Evolutionary conservation across 1,139 yeast genomes (phyloP).

Genomic region (Lodderomyces jiufengensis): DNA sequence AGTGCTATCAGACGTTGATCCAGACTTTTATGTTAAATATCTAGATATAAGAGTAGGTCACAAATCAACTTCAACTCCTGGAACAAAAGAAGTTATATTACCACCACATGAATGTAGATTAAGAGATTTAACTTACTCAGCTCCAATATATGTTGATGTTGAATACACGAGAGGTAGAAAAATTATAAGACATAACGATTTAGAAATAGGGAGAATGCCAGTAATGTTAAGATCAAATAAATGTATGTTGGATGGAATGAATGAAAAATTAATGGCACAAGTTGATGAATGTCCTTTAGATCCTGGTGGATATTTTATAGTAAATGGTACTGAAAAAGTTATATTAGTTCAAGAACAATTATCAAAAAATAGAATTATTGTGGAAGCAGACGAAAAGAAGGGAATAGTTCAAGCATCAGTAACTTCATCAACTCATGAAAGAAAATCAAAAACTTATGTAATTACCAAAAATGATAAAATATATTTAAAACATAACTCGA

Average conservation of each 20-base stretch:
- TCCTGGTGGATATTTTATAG: slow-evolving; percentile 98
- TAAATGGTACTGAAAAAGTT: slow-evolving; percentile 97
- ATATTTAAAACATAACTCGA: slow-evolving; percentile 89
- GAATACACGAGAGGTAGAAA: slow-evolving; percentile 94
- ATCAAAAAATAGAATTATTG: slow-evolving; percentile 94
- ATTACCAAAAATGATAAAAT: slow-evolving; percentile 87
- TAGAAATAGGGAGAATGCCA: slow-evolving; percentile 97
- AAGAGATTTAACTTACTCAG: slow-evolving; percentile 92
- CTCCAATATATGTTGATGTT: slow-evolving; percentile 94
- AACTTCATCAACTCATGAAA: slow-evolving; percentile 95
- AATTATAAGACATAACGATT: slow-evolving; percentile 82
- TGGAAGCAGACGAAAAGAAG: slow-evolving; percentile 94
- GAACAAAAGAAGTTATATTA: slow-evolving; percentile 58
- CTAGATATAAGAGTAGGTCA: slow-evolving; percentile 88
- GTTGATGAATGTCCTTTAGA: slow-evolving; percentile 94
- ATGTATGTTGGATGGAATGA: slow-evolving; percentile 77
- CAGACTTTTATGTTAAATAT: slow-evolving; percentile 89
- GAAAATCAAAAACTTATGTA: slow-evolving; percentile 95
- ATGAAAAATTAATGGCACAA: slow-evolving; percentile 80
- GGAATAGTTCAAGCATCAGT: slow-evolving; percentile 95
- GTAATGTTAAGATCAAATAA: slow-evolving; percentile 92
- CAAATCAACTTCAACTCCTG: slow-evolving; percentile 49
- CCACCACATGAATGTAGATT: slow-evolving; percentile 97
- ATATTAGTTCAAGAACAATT: slow-evolving; percentile 95
- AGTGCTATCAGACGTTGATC: slow-evolving; percentile 92